Base-by-base conservation (phyloP, 2,329 filamentous ascomycete species). In the Talaromyces islandicus region DNA sequence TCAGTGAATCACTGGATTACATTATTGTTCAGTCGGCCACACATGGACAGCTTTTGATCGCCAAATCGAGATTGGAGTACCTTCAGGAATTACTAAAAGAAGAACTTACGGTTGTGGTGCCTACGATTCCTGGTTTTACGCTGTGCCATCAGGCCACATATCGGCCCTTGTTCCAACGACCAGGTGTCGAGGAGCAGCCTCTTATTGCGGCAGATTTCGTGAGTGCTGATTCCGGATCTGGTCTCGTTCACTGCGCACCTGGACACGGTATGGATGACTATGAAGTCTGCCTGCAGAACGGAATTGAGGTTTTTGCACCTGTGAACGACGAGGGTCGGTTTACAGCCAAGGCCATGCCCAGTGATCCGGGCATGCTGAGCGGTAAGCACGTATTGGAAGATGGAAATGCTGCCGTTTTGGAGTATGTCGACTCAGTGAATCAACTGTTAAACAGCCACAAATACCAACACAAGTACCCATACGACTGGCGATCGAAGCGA, bases 201-300 rank as follows among this genome's bases (percentile, higher is more conserved):
- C 80, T 99, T 29, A 84, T 97, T 52, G 85, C 90, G 64, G 94
- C 91, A 2, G 87, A 91, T 62, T 97, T 97, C 70, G 94, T 99
- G 12, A 91, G 92, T 2, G 86, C 89, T 0, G 86, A 89, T 27
- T 95, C 93, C n/a, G 94, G 94, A 56, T 92, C 93, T 25, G 94
- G 94, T 11, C 80, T 99, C n/a, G 94, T 99, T 32, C 94, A 99
- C 72, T 83, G 92, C 64, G 94, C 94, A 2, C 93, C 94, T 7
- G 94, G 94, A 3, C 94, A 99, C 70, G 94, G 94, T 51, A 94
- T 96, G 80, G 94, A 99, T 43, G 94, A 99, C 71, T 99, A 97
- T 70, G 86, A 93, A 62, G 85, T 88, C 5, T 96, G 92, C 72
- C 83, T 83, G 54, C 75, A 83, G 25, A 80, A 89, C 52, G 87